Conservation (phyloP, 1,139 yeast species). For the Pichia sp. region DNA sequence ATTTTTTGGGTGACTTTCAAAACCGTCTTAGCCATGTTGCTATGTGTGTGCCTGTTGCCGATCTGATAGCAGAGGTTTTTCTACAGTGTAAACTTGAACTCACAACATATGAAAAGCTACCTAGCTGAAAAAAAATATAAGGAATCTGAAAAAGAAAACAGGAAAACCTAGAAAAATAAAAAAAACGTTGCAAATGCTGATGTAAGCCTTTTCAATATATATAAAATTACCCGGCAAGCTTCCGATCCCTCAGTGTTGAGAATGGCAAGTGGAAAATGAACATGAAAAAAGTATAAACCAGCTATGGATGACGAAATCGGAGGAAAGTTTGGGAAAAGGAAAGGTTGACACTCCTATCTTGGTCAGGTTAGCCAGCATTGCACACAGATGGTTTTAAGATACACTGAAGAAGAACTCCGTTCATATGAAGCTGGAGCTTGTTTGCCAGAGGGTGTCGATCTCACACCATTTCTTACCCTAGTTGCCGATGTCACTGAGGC, state of each 20-base stretch:
- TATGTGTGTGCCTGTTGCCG: too few relatives aligned
- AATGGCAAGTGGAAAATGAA: neutral
- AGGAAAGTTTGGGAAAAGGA: neutral
- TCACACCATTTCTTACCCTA: constrained; percentile 60
- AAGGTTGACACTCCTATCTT: neutral
- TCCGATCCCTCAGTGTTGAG: neutral
- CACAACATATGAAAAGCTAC: too few relatives aligned
- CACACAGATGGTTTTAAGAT: constrained; percentile 27
- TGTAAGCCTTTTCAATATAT: neutral
- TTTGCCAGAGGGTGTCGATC: constrained; percentile 57
- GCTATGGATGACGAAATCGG: neutral
- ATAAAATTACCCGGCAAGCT: constrained; percentile 5
- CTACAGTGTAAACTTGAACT: too few relatives aligned
- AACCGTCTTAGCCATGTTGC: constrained; percentile 46
- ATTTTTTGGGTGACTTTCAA: constrained; percentile 65
- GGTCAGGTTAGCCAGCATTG: neutral
- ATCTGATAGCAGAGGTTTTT: too few relatives aligned
- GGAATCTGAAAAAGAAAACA: neutral
- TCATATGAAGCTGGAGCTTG: constrained; percentile 53
- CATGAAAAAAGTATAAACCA: constrained; percentile 1
- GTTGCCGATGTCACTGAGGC: constrained; percentile 55
- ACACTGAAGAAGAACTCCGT: constrained; percentile 67
- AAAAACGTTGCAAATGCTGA: neutral
- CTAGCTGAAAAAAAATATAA: neutral
- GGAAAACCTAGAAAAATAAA: constrained; percentile 4